phyloP scores from a whole-genome alignment of 352 stramenopile species.

The Pythium dissimile region DNA sequence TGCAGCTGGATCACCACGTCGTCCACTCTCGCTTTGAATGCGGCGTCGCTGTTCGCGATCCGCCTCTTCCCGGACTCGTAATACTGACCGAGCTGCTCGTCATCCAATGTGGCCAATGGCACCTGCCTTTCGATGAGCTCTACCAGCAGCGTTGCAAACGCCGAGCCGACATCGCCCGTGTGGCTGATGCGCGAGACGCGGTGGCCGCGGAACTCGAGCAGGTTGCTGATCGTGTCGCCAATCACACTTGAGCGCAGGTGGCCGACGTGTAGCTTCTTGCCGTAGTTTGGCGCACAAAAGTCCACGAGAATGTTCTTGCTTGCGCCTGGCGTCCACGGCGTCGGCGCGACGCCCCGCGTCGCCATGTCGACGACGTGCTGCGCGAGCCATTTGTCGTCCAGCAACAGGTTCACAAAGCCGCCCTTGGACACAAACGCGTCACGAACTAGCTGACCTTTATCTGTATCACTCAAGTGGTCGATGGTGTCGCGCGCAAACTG shows the following conservation, averaged over 20 bases:
- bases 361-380: conserved; percentile 58
- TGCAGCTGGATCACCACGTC: conserved; percentile 73
- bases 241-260: conserved; percentile 80
- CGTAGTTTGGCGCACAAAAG: conserved; percentile 81
- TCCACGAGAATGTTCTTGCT: conserved; percentile 64
- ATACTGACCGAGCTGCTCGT: conserved; percentile 55
- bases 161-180: conserved; percentile 73
- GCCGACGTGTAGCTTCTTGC: conserved; percentile 84
- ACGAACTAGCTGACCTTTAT: neutral
- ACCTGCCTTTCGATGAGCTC: conserved; percentile 59
- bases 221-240: conserved; percentile 75
- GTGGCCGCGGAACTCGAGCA: conserved; percentile 80
- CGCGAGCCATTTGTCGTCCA: conserved; percentile 70
- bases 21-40: conserved; percentile 65
- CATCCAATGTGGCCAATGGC: conserved; percentile 43
- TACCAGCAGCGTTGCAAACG: conserved; percentile 72
- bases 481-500: conserved; percentile 33
- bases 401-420: conserved; percentile 79
- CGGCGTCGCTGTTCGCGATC: conserved; percentile 26
- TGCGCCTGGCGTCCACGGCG: conserved; percentile 9
- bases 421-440: conserved; percentile 53
- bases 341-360: conserved; percentile 38
- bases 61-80: conserved; percentile 72
- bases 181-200: conserved; percentile 68
- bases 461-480: conserved; percentile 24